Percentiles rank a stretch among this genome's conserved stretches.
These are phyloP conservation scores for Yamadazyma atmosphaerica DNA, from an alignment of 1,139 yeast genomes.

Conservation along the genomic window DNA sequence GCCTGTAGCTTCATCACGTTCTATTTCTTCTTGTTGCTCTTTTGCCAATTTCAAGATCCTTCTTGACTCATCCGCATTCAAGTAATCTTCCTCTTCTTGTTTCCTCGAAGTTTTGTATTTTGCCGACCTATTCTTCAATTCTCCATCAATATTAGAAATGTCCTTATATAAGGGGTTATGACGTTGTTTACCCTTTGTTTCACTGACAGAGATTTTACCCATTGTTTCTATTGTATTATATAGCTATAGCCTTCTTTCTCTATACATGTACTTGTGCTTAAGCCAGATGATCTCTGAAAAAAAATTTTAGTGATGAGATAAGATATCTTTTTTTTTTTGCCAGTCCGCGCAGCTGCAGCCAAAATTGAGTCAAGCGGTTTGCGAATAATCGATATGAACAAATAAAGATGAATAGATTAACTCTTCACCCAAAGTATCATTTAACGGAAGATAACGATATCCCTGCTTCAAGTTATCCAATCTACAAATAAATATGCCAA, in stretches of 20 bases:
- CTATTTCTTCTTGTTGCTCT: constrained; percentile 89
- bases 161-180: constrained; percentile 84
- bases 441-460: constrained; percentile 75
- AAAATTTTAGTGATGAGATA: constrained; percentile 9
- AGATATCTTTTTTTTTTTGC: constrained; percentile 3
- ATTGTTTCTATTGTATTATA: constrained; percentile 26
- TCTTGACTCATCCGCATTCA: constrained; percentile 83
- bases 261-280: not conserved
- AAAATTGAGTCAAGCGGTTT: constrained; percentile 1
- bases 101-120: constrained; percentile 15
- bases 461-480: constrained; percentile 66
- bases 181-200: constrained; percentile 48
- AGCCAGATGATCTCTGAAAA: not conserved
- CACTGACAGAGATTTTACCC: constrained; percentile 64
- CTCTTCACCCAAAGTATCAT: constrained; percentile 78
- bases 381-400: constrained; percentile 47
- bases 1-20: constrained; percentile 51
- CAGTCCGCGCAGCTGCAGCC: not conserved
- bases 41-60: constrained; percentile 85
- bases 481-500: constrained; percentile 62
- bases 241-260: not conserved
- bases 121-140: constrained; percentile 49
- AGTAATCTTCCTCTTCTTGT: constrained; percentile 55
- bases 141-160: constrained; percentile 70
- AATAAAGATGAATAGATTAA: constrained; percentile 77